A percentile compares a stretch with the other conserved stretches of the same genome.
Conservation (phyloP, 495 filamentous ascomycete genomes). For the Talaromyces thailandensis region DNA sequence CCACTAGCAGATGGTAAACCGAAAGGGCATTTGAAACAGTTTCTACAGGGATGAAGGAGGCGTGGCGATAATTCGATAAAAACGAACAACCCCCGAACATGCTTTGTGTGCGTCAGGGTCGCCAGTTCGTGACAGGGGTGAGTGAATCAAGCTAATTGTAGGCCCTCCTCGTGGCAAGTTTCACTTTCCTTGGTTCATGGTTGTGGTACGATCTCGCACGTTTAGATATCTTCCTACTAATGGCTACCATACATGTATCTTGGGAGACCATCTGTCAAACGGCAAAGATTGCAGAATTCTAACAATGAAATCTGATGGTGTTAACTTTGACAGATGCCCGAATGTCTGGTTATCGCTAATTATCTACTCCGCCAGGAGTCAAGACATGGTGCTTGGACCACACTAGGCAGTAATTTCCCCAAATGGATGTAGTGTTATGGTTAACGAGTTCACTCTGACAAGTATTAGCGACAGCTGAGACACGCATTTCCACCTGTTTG, state of each 20-base stretch:
- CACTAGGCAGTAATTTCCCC: not conserved
- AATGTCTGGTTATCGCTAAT: no score
- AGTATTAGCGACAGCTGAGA: not conserved
- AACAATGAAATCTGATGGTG: not conserved
- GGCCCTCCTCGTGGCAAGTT: not conserved
- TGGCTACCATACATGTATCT: no score
- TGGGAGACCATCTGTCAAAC: not conserved
- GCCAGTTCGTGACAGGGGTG: not conserved
- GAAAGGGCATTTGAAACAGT: not conserved
- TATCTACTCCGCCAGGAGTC: no score
- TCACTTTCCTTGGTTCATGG: not conserved
- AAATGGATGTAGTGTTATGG: not conserved
- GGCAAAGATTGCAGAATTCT: not conserved
- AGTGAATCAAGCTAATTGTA: not conserved
- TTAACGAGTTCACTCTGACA: not conserved
- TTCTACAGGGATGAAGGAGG: not conserved
- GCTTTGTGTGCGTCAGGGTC: not conserved
- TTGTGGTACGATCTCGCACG: not conserved
- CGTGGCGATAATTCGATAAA: not conserved
- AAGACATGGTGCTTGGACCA: not conserved
- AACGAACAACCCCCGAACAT: not conserved
- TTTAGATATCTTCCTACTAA: no score
- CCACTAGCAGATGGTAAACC: not conserved
- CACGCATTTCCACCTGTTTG: not conserved
- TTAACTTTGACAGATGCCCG: not conserved